phyloP scores from a whole-genome alignment of 2,329 filamentous ascomycete genomes.

The Pseudonectria foliicola region DNA sequence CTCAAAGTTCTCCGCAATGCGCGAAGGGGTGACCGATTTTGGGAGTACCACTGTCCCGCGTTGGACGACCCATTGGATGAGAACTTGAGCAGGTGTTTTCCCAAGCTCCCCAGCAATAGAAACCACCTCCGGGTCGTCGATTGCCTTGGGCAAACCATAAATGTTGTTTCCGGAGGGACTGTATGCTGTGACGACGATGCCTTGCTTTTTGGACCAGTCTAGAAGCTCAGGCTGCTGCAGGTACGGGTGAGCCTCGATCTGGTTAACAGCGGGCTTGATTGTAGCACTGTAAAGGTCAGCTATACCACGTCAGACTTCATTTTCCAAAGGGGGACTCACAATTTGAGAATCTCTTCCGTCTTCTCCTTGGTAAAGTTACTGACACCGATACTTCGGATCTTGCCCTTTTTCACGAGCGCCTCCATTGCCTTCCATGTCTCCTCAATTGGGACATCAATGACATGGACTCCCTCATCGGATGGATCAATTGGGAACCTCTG shows the following conservation, averaged over 20 bases:
- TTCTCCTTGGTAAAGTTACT: neutral
- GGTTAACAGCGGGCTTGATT: neutral
- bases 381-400: neutral
- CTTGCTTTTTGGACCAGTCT: too few relatives aligned
- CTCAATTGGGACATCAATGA: slow-evolving; percentile 26
- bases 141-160: slow-evolving; percentile 2
- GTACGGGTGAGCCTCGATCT: neutral
- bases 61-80: slow-evolving; percentile 48
- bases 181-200: neutral
- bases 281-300: neutral
- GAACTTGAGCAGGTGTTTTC: slow-evolving; percentile 40
- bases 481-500: slow-evolving; percentile 29
- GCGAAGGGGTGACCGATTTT: slow-evolving; percentile 45
- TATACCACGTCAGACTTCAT: too few relatives aligned
- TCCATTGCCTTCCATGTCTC: slow-evolving; percentile 45
- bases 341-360: neutral
- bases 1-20: slow-evolving; percentile 42
- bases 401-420: neutral
- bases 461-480: slow-evolving; percentile 33
- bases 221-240: neutral
- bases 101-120: slow-evolving; percentile 41
- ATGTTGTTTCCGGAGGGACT: too few relatives aligned
- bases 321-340: too few relatives aligned
- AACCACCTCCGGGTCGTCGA: slow-evolving; percentile 42
- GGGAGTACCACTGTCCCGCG: slow-evolving; percentile 46